Percentiles rank a stretch among this genome's conserved stretches.
Evolutionary conservation across 192 early-diverging fungal species (phyloP).

Genomic region (Backusella luteola): DNA sequence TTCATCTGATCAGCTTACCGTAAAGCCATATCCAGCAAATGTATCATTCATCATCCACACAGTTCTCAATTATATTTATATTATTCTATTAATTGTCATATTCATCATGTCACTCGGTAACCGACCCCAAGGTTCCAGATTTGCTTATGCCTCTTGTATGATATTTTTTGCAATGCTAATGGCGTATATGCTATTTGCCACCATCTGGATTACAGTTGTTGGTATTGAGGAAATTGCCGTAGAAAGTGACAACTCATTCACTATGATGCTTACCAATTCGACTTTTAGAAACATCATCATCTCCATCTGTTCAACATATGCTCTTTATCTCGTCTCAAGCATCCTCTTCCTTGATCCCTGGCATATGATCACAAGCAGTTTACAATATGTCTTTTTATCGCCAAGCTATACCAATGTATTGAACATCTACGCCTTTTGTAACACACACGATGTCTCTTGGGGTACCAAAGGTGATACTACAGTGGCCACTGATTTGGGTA

Average conservation of each 20-base stretch:
- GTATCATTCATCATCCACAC: slow-evolving; percentile 35
- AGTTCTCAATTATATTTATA: slow-evolving; percentile 46
- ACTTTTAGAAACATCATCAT: slow-evolving; percentile 63
- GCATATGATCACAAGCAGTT: slow-evolving; percentile 74
- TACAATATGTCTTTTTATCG: slow-evolving; percentile 71
- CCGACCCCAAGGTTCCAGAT: slow-evolving; percentile 73
- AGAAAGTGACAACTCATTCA: not conserved
- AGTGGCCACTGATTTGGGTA: slow-evolving; percentile 66
- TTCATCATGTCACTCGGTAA: slow-evolving; percentile 93
- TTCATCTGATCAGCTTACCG: slow-evolving; percentile 6
- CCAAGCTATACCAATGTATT: slow-evolving; percentile 76
- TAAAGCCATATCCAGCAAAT: slow-evolving; percentile 34
- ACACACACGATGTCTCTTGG: slow-evolving; percentile 61
- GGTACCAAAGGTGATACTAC: slow-evolving; percentile 79
- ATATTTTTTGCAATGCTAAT: slow-evolving; percentile 85
- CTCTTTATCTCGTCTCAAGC: slow-evolving; percentile 60
- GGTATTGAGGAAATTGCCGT: slow-evolving; percentile 38
- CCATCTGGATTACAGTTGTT: slow-evolving; percentile 60
- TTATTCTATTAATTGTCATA: slow-evolving; percentile 70
- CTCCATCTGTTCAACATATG: slow-evolving; percentile 66
- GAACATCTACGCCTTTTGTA: slow-evolving; percentile 61
- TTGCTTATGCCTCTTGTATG: slow-evolving; percentile 67
- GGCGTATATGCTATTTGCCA: slow-evolving; percentile 80
- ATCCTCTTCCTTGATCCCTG: slow-evolving; percentile 72
- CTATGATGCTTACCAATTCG: not conserved